A percentile compares a stretch with the other conserved stretches of the same genome.
These are phyloP conservation scores for Penicillium nordicum DNA, from an alignment of 2,329 filamentous ascomycete species.

Conservation along the genomic window DNA sequence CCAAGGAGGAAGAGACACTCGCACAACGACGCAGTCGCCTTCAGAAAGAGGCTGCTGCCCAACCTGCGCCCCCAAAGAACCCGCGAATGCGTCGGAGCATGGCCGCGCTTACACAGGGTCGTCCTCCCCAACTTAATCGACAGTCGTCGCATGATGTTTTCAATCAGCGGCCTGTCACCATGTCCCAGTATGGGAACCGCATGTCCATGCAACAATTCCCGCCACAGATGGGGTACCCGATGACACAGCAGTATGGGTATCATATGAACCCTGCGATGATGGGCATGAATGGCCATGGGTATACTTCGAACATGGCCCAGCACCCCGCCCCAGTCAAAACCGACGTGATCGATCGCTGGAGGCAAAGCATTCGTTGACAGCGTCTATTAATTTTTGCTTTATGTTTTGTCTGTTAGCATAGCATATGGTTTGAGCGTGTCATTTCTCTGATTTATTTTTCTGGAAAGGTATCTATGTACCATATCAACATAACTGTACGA, in stretches of 20 bases:
- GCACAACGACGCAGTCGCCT: constrained; percentile 46
- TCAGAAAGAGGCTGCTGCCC: constrained; percentile 38
- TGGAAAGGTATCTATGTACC: constrained; percentile 20
- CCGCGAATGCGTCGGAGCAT: constrained; percentile 44
- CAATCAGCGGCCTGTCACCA: constrained; percentile 12
- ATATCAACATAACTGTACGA: constrained; percentile 21
- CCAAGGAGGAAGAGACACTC: constrained; percentile 44
- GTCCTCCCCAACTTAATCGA: constrained; percentile 44
- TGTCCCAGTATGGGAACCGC: constrained; percentile 24
- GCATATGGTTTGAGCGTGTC: constrained; percentile 16
- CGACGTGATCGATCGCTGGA: constrained; percentile 60
- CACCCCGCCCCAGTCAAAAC: constrained; percentile 48
- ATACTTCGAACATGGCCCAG: constrained; percentile 29
- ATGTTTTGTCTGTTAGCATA: constrained; percentile 12
- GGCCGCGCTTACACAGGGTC: constrained; percentile 51
- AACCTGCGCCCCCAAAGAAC: constrained; percentile 20
- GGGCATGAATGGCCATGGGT: constrained; percentile 27
- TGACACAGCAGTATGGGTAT: constrained; percentile 25
- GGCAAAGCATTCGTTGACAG: constrained; percentile 42
- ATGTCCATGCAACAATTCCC: constrained; percentile 33
- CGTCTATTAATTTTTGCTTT: neutral
- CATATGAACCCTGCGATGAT: constrained; percentile 27
- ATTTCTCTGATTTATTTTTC: constrained; percentile 1
- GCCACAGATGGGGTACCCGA: constrained; percentile 19
- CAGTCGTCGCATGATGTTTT: constrained; percentile 26